A percentile compares a stretch with the other conserved stretches of the same genome.
Conservation (phyloP, 2,329 filamentous ascomycete genomes). For the Colletotrichum sp. region DNA sequence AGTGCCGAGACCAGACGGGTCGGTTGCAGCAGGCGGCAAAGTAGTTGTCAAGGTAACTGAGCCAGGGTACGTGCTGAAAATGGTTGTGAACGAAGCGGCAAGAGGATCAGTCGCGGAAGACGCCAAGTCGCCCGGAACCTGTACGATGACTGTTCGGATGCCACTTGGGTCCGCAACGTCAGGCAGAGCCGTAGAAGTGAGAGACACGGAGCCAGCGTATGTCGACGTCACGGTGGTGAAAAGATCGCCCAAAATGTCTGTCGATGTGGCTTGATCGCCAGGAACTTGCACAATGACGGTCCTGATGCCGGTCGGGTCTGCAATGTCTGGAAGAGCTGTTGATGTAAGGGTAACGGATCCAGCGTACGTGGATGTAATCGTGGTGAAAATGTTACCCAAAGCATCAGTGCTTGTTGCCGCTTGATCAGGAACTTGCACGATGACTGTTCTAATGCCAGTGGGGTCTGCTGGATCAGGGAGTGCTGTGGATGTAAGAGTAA, state of each 20-base stretch:
- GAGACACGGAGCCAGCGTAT: not conserved
- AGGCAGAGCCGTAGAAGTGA: not conserved
- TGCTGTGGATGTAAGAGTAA: not conserved
- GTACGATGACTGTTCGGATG: not conserved
- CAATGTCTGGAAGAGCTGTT: not conserved
- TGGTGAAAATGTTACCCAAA: not conserved
- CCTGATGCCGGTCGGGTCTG: not conserved
- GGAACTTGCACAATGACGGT: not conserved
- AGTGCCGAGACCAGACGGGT: not conserved
- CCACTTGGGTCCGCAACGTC: not conserved
- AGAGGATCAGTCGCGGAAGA: not conserved
- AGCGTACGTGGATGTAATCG: not conserved
- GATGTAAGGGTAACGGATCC: not conserved
- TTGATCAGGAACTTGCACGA: not conserved
- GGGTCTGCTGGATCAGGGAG: not conserved
- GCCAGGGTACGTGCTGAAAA: not conserved
- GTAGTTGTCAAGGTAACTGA: not conserved
- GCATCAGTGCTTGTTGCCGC: not conserved
- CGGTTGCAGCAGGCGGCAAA: not conserved
- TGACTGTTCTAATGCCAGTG: not conserved
- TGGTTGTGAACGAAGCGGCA: not conserved
- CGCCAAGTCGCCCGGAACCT: not conserved
- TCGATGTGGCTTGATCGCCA: not conserved
- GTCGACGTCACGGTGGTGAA: not conserved
- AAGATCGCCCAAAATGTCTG: not conserved